These are phyloP conservation scores for Bjerkandera adusta DNA, from an alignment of 1,284 basidiomycete genomes.

Conservation along the genomic window DNA sequence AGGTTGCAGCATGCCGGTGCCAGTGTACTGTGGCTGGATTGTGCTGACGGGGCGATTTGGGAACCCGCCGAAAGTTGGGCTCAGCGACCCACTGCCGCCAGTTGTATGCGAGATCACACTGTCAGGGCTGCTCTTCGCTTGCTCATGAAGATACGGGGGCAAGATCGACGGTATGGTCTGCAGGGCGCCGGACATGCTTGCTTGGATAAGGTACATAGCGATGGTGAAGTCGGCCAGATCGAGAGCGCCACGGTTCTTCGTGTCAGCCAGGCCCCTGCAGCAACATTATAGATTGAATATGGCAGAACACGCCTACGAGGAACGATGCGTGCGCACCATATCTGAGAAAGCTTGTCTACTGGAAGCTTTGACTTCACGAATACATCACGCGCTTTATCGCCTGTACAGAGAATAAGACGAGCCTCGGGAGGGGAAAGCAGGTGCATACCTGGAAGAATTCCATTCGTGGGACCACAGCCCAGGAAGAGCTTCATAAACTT, in stretches of 20 bases:
- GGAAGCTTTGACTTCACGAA: constrained; percentile 93
- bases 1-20: constrained; percentile 42
- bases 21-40: constrained; percentile 64
- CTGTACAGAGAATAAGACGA: constrained; percentile 33
- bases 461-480: constrained; percentile 70
- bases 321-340: constrained; percentile 93
- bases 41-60: constrained; percentile 29
- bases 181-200: constrained; percentile 81
- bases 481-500: constrained; percentile 84
- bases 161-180: constrained; percentile 75
- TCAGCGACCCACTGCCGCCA: constrained; percentile 57
- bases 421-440: no score
- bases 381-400: constrained; percentile 89
- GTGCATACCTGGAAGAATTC: constrained; percentile 75
- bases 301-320: not conserved
- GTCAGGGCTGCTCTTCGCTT: constrained; percentile 48
- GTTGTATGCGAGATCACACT: constrained; percentile 54
- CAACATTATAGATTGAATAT: not conserved
- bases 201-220: constrained; percentile 96
- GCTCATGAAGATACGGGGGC: constrained; percentile 91
- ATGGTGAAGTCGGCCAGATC: constrained; percentile 94
- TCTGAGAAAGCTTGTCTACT: constrained; percentile 88
- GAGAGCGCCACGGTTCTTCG: constrained; percentile 86
- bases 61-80: constrained; percentile 43
- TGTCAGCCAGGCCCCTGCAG: constrained; percentile 89